These are phyloP conservation scores for Fallopia convolvulus DNA, from an alignment of 148 eudicot genomes.

Conservation along the genomic window DNA sequence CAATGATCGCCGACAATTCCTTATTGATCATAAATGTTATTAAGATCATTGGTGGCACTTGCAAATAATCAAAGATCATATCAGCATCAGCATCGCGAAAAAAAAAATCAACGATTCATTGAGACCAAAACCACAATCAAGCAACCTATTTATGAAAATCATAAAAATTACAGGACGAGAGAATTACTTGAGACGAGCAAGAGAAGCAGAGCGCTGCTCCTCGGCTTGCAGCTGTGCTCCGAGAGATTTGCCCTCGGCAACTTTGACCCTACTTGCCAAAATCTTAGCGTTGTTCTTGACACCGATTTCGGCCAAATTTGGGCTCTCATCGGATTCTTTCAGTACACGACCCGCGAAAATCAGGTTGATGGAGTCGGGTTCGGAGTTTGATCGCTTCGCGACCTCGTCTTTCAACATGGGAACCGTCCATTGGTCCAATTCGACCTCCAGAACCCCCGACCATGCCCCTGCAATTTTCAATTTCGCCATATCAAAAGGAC, in stretches of 20 bases:
- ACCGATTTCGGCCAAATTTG: constrained; percentile 50
- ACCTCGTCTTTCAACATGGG: constrained; percentile 52
- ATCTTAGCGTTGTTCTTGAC: constrained; percentile 60
- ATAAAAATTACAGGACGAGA: neutral
- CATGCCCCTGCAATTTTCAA: constrained; percentile 79
- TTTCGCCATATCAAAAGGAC: constrained; percentile 29
- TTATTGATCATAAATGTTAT: neutral
- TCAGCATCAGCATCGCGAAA: neutral
- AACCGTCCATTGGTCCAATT: constrained; percentile 58
- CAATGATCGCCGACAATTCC: neutral
- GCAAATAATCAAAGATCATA: neutral
- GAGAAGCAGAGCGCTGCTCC: constrained; percentile 52
- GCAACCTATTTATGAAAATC: neutral
- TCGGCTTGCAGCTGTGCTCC: constrained; percentile 51
- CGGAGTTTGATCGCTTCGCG: constrained; percentile 34
- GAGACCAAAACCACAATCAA: neutral
- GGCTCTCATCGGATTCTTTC: constrained; percentile 38
- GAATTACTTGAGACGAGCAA: constrained; percentile 59
- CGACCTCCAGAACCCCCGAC: constrained; percentile 63
- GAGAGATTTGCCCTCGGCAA: constrained; percentile 35
- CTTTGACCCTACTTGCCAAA: constrained; percentile 39
- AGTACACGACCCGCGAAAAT: constrained; percentile 71
- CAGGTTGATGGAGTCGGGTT: constrained; percentile 36
- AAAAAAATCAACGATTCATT: neutral
- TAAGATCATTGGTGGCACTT: neutral